phyloP scores from a whole-genome alignment of 208 protist genomes.

The Angomonas ambiguus region DNA sequence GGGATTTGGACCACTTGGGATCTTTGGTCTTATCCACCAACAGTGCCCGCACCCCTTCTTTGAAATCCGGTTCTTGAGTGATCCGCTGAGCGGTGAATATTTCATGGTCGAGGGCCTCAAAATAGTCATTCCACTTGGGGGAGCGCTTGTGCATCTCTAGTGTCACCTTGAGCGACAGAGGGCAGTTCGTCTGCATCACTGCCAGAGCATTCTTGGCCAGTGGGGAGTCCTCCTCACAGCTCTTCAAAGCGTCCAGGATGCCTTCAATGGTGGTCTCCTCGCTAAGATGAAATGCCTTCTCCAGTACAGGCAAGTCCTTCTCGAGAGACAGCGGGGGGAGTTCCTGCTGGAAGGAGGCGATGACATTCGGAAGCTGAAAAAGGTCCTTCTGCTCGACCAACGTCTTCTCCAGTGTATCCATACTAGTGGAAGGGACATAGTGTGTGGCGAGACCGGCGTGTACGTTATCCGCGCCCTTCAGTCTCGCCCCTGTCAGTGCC shows the following conservation, averaged over 20 bases:
- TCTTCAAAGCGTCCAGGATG: constrained; percentile 28
- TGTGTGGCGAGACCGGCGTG: constrained; percentile 67
- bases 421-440: constrained; percentile 29
- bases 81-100: constrained; percentile 29
- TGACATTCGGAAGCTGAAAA: constrained; percentile 23
- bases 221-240: constrained; percentile 26
- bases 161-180: constrained; percentile 45
- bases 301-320: constrained; percentile 28
- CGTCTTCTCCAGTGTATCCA: constrained; percentile 26
- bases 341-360: constrained; percentile 27
- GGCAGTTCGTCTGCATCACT: constrained; percentile 25
- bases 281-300: constrained; percentile 28
- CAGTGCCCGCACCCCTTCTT: constrained; percentile 36
- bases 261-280: constrained; percentile 30
- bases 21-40: constrained; percentile 43
- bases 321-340: constrained; percentile 40
- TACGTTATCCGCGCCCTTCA: constrained; percentile 61
- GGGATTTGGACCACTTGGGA: constrained; percentile 34
- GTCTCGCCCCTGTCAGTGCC: constrained; percentile 50
- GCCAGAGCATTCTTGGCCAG: constrained; percentile 19
- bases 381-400: constrained; percentile 17
- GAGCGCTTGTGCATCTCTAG: constrained; percentile 34
- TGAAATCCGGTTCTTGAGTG: constrained; percentile 31
- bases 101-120: constrained; percentile 24
- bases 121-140: constrained; percentile 2